Evolutionary conservation across 2,329 filamentous ascomycete species (phyloP), one percentile per base, ranked within the genome.

Genomic region (Verticillium nonalfalfae): DNA sequence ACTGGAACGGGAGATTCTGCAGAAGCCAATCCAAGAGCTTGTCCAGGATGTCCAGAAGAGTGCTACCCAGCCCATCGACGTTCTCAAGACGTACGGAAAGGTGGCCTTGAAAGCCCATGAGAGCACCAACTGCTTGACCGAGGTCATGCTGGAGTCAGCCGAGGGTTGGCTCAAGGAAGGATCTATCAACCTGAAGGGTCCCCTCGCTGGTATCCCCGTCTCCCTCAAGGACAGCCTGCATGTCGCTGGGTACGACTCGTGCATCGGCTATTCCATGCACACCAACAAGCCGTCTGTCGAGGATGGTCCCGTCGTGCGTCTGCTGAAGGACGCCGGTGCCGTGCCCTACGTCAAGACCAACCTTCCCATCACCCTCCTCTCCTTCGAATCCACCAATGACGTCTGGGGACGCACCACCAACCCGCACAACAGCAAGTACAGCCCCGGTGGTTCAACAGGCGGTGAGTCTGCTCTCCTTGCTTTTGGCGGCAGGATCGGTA

Each of bases 321-420:
- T 98, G 52, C 80, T 97, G 59, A 96, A 96, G 71, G 90, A 95
- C 71, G 91, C 92, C 2, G 90, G 93, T 26, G 93, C 93, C 0
- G 83, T 97, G 1, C 93, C 93, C 0, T 97, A 96, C 71, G 91
- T 93, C 65, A 98, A 97, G 80, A 97, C 93, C 0, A 95, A 95
- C 64, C 73, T 96, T 1, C 94, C 93, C 5, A 90, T 94, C 61
- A 96, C 93, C 0, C 82, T 97, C 1, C 81, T 96, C 50, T 93
- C 89, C 61, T 96, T 96, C 69, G 93, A 96, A 74, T 93, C 90
- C 15, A 85, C 86, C 60, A 87, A 87, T 69, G 83, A 84, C 64
- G 79, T 97, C 21, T 98, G 93, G 91, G 93, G 94, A 9, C 84
- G 87, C 36, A 88, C 84, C 66, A 87, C 83, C 15, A 97, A 97